Evolutionary conservation across 768 basidiomycete genomes (phyloP).

Genomic region (Suillus occidentalis): DNA sequence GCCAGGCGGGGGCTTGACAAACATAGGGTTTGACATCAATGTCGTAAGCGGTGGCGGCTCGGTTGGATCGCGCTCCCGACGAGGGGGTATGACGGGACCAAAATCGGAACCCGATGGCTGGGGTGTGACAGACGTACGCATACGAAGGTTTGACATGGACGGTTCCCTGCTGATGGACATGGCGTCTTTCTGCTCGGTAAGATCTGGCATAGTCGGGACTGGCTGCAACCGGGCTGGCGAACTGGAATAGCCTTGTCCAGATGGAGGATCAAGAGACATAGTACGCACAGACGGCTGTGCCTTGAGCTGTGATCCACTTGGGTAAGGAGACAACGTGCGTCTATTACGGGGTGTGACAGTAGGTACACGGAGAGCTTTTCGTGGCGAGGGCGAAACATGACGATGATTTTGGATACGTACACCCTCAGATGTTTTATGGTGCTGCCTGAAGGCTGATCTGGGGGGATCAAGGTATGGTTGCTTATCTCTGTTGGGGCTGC

Average conservation of each 20-base stretch:
- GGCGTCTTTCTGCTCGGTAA: constrained; percentile 24
- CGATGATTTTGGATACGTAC: constrained; percentile 22
- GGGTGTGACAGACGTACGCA: constrained; percentile 72
- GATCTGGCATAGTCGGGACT: constrained; percentile 36
- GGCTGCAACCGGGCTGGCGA: constrained; percentile 22
- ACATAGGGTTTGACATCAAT: constrained; percentile 65
- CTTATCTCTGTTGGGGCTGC: constrained; percentile 39
- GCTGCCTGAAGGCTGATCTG: constrained; percentile 38
- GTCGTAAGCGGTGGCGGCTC: constrained; percentile 69
- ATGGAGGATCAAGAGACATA: constrained; percentile 73
- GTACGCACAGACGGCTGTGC: constrained; percentile 48
- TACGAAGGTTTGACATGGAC: constrained; percentile 51
- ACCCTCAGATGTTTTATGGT: constrained; percentile 20
- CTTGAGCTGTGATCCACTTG: constrained; percentile 33
- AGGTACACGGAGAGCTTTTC: constrained; percentile 32
- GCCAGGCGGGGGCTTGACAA: constrained; percentile 59
- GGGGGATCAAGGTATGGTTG: constrained; percentile 58
- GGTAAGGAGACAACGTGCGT: constrained; percentile 44
- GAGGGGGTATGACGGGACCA: constrained; percentile 40
- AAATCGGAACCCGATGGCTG: constrained; percentile 50
- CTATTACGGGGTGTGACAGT: constrained; percentile 35
- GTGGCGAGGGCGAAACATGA: constrained; percentile 26
- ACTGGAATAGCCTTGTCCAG: constrained; percentile 20
- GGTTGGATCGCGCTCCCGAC: constrained; percentile 51
- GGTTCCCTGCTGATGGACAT: constrained; percentile 34